phyloP scores from a whole-genome alignment of 1,284 basidiomycete species.

The Heterobasidion occidentale region DNA sequence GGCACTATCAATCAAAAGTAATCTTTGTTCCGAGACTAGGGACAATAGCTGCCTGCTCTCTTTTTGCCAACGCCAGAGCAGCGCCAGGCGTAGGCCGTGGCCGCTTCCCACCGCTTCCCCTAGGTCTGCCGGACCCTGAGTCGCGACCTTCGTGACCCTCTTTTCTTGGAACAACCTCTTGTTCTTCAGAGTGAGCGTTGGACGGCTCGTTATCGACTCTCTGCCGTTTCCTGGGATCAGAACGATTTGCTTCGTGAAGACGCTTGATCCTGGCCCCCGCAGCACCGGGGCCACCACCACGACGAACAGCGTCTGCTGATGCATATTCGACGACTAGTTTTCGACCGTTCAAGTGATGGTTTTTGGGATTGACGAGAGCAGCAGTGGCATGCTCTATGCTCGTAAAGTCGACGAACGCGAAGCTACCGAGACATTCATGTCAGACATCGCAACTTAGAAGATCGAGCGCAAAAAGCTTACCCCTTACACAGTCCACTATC shows the following conservation, averaged over 20 bases:
- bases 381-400: conserved; percentile 73
- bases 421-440: conserved; percentile 40
- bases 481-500: conserved; percentile 95
- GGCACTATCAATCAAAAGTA: conserved; percentile 41
- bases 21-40: conserved; percentile 78
- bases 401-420: conserved; percentile 93
- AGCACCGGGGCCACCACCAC: conserved; percentile 36
- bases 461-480: conserved; percentile 33
- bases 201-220: conserved; percentile 1
- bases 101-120: not conserved
- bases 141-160: too few relatives aligned
- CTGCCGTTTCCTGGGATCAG: not conserved
- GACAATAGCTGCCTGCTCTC: conserved; percentile 82
- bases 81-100: conserved; percentile 79
- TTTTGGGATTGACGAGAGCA: conserved; percentile 77
- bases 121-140: too few relatives aligned
- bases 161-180: too few relatives aligned
- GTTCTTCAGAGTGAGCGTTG: not conserved
- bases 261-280: not conserved
- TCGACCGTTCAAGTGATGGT: conserved; percentile 79
- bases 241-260: not conserved
- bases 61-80: conserved; percentile 81
- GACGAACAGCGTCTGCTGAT: conserved; percentile 75
- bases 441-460: not conserved
- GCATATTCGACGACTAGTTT: conserved; percentile 87